phyloP scores from a whole-genome alignment of 192 early-diverging fungal genomes.

The Entomortierella parvispora region DNA sequence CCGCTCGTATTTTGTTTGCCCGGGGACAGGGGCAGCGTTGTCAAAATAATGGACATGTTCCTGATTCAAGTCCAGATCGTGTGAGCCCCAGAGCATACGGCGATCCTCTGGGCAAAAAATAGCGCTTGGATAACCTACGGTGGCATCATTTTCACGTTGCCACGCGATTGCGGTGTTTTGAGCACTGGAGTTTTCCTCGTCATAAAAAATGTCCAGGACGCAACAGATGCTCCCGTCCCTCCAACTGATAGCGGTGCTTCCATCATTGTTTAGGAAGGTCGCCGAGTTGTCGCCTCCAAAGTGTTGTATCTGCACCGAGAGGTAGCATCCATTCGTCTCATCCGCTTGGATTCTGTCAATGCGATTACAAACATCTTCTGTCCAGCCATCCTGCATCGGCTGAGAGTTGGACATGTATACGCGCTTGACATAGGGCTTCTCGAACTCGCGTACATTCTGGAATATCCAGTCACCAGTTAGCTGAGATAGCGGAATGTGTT shows the following conservation, averaged over 20 bases:
- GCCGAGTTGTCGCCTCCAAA: constrained; percentile 17
- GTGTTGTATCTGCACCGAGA: constrained; percentile 32
- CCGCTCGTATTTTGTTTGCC: background rate
- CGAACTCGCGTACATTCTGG: constrained; percentile 19
- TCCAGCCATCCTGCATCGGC: constrained; percentile 15
- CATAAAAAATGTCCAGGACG: constrained; percentile 25
- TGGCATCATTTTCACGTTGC: background rate
- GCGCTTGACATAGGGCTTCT: constrained; percentile 19
- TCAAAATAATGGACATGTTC: constrained; percentile 5
- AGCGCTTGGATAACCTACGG: constrained; percentile 11
- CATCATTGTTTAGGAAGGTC: constrained; percentile 10
- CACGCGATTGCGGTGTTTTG: background rate
- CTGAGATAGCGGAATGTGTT: constrained; percentile 6
- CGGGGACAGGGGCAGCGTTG: background rate
- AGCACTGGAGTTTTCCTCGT: background rate
- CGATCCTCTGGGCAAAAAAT: constrained; percentile 26
- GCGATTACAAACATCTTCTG: constrained; percentile 17
- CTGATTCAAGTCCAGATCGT: constrained; percentile 2
- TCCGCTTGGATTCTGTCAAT: constrained; percentile 1
- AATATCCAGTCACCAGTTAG: constrained; percentile 20
- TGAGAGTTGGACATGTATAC: constrained; percentile 32
- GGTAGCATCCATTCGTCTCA: background rate
- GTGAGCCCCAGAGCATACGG: constrained; percentile 25
- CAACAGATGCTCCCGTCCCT: constrained; percentile 18
- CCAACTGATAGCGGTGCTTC: constrained; percentile 24